Evolutionary conservation across 108 stramenopile genomes (phyloP).

Genomic region (Nannochloropsis oceanica): DNA sequence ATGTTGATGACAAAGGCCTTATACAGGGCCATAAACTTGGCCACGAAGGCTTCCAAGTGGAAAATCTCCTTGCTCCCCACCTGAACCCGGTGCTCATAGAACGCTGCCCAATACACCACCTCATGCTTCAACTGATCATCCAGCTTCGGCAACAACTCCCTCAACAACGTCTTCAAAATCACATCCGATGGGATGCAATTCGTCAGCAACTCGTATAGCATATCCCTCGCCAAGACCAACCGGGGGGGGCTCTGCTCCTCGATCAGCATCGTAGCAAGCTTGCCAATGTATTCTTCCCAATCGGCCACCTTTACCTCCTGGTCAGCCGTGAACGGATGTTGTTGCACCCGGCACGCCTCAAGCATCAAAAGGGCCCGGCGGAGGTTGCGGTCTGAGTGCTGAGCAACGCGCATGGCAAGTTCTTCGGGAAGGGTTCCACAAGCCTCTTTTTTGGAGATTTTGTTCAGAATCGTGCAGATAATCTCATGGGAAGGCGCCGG

Average conservation of each 20-base stretch:
- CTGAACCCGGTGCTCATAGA: slow-evolving; percentile 82
- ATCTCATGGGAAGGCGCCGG: slow-evolving; percentile 54
- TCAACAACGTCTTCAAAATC: slow-evolving; percentile 69
- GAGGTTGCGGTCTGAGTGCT: slow-evolving; percentile 65
- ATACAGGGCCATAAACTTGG: slow-evolving; percentile 93
- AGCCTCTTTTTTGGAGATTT: slow-evolving; percentile 21
- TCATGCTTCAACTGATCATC: slow-evolving; percentile 73
- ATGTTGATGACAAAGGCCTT: slow-evolving; percentile 48
- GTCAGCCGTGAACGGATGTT: slow-evolving; percentile 11
- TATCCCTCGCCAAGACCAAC: slow-evolving; percentile 52
- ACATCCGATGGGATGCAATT: slow-evolving; percentile 90
- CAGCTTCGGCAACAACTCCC: slow-evolving; percentile 60
- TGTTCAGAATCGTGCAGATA: slow-evolving; percentile 4
- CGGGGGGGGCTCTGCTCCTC: slow-evolving; percentile 67
- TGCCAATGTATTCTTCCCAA: slow-evolving; percentile 86
- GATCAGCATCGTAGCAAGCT: slow-evolving; percentile 62
- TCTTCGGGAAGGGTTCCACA: slow-evolving; percentile 39
- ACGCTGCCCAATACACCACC: slow-evolving; percentile 80
- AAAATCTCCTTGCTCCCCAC: slow-evolving; percentile 92
- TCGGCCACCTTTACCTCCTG: slow-evolving; percentile 44
- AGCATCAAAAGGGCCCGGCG: slow-evolving; percentile 91
- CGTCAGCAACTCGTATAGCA: slow-evolving; percentile 85
- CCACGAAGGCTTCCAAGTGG: slow-evolving; percentile 96
- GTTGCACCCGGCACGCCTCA: slow-evolving; percentile 71
- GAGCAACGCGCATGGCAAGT: slow-evolving; percentile 58